Conservation (phyloP, 2,329 filamentous ascomycete genomes). For the Talaromyces piceae region DNA sequence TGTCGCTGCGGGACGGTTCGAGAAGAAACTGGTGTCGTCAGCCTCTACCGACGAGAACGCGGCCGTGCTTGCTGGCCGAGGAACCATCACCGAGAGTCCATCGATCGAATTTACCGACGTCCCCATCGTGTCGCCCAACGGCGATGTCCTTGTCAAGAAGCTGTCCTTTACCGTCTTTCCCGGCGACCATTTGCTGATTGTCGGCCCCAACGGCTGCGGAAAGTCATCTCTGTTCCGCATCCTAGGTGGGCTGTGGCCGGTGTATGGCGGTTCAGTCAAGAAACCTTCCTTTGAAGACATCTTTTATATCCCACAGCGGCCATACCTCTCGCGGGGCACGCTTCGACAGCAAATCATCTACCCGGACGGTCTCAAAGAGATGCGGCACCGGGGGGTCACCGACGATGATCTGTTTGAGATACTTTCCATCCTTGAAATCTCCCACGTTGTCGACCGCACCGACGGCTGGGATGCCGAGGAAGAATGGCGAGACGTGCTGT, state of each 20-base stretch:
- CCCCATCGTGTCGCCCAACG: slow-evolving; percentile 94
- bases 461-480: slow-evolving; percentile 88
- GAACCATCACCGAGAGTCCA: slow-evolving; percentile 70
- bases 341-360: slow-evolving; percentile 97
- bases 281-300: slow-evolving; percentile 90
- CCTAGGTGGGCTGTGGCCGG: slow-evolving; percentile 91
- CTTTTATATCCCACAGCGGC: slow-evolving; percentile 95
- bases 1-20: slow-evolving; percentile 79
- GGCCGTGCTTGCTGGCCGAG: slow-evolving; percentile 72
- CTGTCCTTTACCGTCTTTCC: slow-evolving; percentile 81
- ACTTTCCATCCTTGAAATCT: slow-evolving; percentile 72
- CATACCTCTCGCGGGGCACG: slow-evolving; percentile 83
- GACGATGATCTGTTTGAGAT: slow-evolving; percentile 74
- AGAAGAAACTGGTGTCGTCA: slow-evolving; percentile 93
- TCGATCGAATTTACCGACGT: slow-evolving; percentile 83
- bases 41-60: slow-evolving; percentile 75
- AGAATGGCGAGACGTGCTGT: slow-evolving; percentile 93
- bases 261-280: slow-evolving; percentile 87
- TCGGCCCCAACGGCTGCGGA: slow-evolving; percentile 94
- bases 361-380: slow-evolving; percentile 78
- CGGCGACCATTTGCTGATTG: slow-evolving; percentile 86
- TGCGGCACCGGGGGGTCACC: slow-evolving; percentile 74
- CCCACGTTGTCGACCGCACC: slow-evolving; percentile 70
- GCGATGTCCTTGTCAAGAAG: slow-evolving; percentile 78
- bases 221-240: slow-evolving; percentile 97